A percentile compares a stretch with the other conserved stretches of the same genome.
phyloP scores from a whole-genome alignment of 2,329 filamentous ascomycete species.

The Dactylellina drechsleri region DNA sequence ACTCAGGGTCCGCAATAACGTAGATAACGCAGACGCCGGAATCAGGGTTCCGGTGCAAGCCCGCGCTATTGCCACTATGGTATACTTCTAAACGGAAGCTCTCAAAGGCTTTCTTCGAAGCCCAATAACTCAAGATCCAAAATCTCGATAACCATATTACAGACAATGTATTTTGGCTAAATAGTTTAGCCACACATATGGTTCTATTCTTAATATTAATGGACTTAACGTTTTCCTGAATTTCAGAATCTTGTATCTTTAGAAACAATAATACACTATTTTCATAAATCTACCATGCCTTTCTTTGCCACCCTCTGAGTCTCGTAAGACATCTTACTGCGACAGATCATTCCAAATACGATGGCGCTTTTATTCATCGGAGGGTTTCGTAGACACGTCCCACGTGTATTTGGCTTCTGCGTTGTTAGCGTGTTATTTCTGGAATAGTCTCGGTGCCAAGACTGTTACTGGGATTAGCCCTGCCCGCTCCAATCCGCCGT shows the following conservation, averaged over 20 bases:
- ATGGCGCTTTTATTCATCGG: too few species aligned
- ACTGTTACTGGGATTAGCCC: background rate
- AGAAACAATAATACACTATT: background rate
- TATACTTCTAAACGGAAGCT: constrained; percentile 12
- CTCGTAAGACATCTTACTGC: too few species aligned
- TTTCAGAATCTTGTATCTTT: background rate
- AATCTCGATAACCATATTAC: too few species aligned
- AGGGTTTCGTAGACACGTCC: too few species aligned
- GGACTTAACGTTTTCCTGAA: background rate
- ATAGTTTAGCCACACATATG: too few species aligned
- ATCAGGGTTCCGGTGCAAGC: constrained; percentile 21
- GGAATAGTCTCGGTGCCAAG: background rate
- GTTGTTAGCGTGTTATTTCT: constrained; percentile 20
- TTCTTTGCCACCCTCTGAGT: too few species aligned
- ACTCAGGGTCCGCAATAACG: constrained; percentile 11
- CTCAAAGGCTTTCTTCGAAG: background rate
- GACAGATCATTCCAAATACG: too few species aligned
- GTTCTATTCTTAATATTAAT: constrained; percentile 1
- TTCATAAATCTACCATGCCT: background rate
- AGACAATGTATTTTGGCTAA: too few species aligned
- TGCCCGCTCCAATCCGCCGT: too few species aligned
- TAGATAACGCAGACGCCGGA: constrained; percentile 6
- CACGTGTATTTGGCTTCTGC: background rate
- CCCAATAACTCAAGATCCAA: too few species aligned
- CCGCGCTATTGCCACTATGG: constrained; percentile 13